Evolutionary conservation across 169 alveolate species (phyloP).

Genomic region (Plasmodium sp.): DNA sequence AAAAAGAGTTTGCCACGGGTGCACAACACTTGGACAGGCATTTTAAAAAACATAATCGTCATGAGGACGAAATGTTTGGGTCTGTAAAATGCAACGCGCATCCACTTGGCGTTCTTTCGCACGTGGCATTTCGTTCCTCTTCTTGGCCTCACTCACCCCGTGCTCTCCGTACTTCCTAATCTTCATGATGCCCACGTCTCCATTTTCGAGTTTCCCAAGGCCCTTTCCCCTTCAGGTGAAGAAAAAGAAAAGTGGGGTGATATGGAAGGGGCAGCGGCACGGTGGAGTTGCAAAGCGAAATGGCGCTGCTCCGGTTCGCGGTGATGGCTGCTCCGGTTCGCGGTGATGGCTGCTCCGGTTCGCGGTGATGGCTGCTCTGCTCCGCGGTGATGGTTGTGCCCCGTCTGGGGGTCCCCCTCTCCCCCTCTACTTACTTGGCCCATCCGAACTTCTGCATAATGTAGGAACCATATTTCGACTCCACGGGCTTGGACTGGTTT

Average conservation of each 20-base stretch:
- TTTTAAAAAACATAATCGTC: background rate
- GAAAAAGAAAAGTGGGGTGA: constrained; percentile 1
- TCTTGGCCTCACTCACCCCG: constrained; percentile 35
- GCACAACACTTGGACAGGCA: background rate
- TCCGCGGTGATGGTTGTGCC: background rate
- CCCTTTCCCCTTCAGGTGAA: constrained; percentile 60
- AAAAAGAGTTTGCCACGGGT: background rate
- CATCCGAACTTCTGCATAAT: constrained; percentile 70
- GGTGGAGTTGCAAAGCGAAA: background rate
- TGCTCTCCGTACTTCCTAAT: constrained; percentile 72
- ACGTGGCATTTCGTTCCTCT: background rate
- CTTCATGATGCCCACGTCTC: constrained; percentile 43
- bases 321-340: background rate
- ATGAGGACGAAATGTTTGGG: background rate
- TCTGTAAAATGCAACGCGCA: background rate
- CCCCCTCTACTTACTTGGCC: constrained; percentile 42
- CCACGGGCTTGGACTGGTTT: constrained; percentile 68
- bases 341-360: background rate
- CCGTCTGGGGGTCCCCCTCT: background rate
- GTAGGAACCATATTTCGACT: constrained; percentile 67
- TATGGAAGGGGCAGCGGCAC: background rate
- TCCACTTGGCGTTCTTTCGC: background rate
- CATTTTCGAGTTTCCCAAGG: constrained; percentile 68
- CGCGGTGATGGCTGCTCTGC: background rate
- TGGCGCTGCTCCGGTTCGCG: background rate